Base-by-base conservation (phyloP, 345 rosid genomes). In the Laguncularia racemosa region DNA sequence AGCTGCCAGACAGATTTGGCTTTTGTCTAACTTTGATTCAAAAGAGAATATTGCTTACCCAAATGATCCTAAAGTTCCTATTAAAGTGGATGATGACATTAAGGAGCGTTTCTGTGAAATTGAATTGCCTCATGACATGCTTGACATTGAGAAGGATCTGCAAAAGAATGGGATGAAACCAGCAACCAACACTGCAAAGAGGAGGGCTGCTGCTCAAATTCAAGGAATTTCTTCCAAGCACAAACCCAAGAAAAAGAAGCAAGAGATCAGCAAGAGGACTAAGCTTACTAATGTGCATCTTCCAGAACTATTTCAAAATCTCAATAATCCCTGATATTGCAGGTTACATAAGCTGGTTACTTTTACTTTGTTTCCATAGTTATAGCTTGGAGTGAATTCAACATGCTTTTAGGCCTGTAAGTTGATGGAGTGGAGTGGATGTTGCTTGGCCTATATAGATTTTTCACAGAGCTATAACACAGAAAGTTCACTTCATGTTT, bases 11-110 rank as follows among this genome's bases (percentile, higher is more conserved):
- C 71, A 78, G 53, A 80, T 91, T 55, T 88, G 88, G 91, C 70
- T 88, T 52, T 67, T 91, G 33, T 80, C 89, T 5, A 85, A 78
- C 63, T 79, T 83, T 1, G 89, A 88, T 52, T 78, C 90, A 0
- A 82, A 82, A 56, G 95, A 82, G 64, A 84, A 91, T 50, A 74
- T 86, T 46, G 96, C 91, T 16, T 88, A 84, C 53, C 95, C 98
- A 0, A 83, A 91, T 50, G 87, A 91, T 62, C 90, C 92, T 28
- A 84, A 79, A 72, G 65, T 67, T 11, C 73, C 78, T 19, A 79
- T 84, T 28, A 79, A 71, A 61, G 87, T 80, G 60, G 88, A 84
- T 23, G 88, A 84, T 40, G 89, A 92, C 43, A 71, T 86, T 18
- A 86, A 92, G 68, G 70, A 63, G 60, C 67, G 80, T 1, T 89